Evolutionary conservation across 805 yeast genomes (phyloP).

Genomic region (Jamesozyma gamospora): DNA sequence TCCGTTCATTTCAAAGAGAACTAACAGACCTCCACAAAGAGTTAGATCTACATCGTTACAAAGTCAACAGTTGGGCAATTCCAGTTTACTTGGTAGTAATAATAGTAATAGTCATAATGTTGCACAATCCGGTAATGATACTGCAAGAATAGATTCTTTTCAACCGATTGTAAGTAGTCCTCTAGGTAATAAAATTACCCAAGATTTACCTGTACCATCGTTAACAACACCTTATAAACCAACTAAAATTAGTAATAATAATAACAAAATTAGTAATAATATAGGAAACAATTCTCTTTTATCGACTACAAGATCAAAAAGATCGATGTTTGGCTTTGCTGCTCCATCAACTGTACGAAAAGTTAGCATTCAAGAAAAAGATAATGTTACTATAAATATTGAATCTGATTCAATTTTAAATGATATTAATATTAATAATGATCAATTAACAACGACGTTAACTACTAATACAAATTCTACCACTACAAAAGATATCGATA

Average conservation of each 20-base stretch:
- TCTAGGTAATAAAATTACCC: slow-evolving; percentile 15
- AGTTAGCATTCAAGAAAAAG: slow-evolving; percentile 17
- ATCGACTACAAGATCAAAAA: slow-evolving; percentile 20
- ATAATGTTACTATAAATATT: slow-evolving; percentile 5
- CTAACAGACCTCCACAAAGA: slow-evolving; percentile 15
- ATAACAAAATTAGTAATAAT: slow-evolving; percentile 4
- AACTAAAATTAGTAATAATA: slow-evolving; percentile 14
- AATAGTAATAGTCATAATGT: background rate
- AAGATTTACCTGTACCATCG: slow-evolving; percentile 17
- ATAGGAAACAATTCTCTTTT: slow-evolving; percentile 14
- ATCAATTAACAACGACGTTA: slow-evolving; percentile 5
- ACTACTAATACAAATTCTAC: slow-evolving; percentile 15
- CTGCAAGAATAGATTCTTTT: slow-evolving; percentile 5
- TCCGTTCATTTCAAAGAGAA: slow-evolving; percentile 41
- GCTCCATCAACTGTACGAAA: slow-evolving; percentile 26
- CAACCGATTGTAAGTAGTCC: slow-evolving; percentile 19
- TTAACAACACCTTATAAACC: slow-evolving; percentile 37
- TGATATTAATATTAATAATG: slow-evolving; percentile 1
- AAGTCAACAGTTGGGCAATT: background rate
- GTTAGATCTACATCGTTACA: slow-evolving; percentile 2
- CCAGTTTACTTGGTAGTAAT: slow-evolving; percentile 1
- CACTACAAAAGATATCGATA: slow-evolving; percentile 17
- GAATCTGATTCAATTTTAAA: slow-evolving; percentile 6
- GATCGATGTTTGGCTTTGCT: slow-evolving; percentile 20
- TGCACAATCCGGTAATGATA: background rate